Percentiles rank a stretch among this genome's conserved stretches.
Conservation (phyloP, 345 rosid genomes). For the Balakata baccata region DNA sequence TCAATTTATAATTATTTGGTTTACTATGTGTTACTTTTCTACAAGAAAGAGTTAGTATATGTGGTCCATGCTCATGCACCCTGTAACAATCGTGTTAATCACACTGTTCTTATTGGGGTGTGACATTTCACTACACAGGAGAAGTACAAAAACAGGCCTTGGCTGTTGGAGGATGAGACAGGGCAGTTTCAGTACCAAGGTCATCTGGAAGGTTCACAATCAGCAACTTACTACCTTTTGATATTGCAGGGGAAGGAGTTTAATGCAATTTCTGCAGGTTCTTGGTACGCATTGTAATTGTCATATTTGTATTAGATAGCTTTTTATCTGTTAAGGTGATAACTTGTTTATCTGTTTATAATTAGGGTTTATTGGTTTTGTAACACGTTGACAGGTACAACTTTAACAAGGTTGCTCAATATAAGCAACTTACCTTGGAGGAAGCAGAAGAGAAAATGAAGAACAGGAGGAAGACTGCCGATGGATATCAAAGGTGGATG, state of each 20-base stretch:
- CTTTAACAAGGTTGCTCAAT: constrained; percentile 75
- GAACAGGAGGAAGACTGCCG: constrained; percentile 91
- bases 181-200: constrained; percentile 92
- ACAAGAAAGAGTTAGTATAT: background rate
- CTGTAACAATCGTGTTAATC: background rate
- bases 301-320: background rate
- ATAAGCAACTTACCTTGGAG: constrained; percentile 94
- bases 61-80: background rate
- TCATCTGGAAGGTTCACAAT: constrained; percentile 92
- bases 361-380: constrained; percentile 6
- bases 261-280: constrained; percentile 89
- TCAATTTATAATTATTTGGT: background rate
- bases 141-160: constrained; percentile 88
- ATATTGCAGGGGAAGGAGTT: constrained; percentile 84
- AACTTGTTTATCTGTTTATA: background rate
- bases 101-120: background rate
- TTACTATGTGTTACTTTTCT: background rate
- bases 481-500: constrained; percentile 98
- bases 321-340: background rate
- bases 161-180: constrained; percentile 95
- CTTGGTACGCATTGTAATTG: constrained; percentile 53
- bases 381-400: constrained; percentile 19
- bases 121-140: constrained; percentile 40
- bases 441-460: constrained; percentile 99
- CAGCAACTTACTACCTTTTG: constrained; percentile 86